phyloP scores from a whole-genome alignment of 441 rosid species.

The Breynia disticha region DNA sequence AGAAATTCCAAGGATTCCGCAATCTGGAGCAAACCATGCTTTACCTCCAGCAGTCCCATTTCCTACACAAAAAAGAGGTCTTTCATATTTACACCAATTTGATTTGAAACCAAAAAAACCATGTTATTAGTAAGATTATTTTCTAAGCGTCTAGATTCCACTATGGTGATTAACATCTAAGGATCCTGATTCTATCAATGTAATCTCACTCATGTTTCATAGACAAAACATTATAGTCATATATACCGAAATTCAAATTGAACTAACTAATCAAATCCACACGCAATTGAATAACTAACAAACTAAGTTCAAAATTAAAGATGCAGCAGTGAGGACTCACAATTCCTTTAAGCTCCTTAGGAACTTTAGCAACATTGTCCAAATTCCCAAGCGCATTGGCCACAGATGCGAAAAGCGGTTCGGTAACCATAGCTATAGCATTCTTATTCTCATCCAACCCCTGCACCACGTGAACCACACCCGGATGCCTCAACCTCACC shows the following conservation, averaged over 20 bases:
- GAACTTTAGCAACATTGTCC: conserved; percentile 61
- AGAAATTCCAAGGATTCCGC: conserved; percentile 93
- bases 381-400: conserved; percentile 73
- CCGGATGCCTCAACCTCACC: conserved; percentile 84
- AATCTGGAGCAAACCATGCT: conserved; percentile 88
- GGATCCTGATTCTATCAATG: no score
- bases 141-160: no score
- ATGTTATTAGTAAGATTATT: no score
- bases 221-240: no score
- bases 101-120: no score
- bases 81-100: conserved; percentile 4
- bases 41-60: conserved; percentile 94
- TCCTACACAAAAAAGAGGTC: conserved; percentile 41
- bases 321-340: conserved; percentile 22
- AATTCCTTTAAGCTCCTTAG: conserved; percentile 74
- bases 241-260: no score
- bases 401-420: conserved; percentile 80
- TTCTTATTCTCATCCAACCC: conserved; percentile 86
- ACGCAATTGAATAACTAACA: not conserved
- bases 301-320: not conserved
- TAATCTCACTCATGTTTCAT: no score
- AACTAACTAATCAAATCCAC: no score
- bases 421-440: conserved; percentile 95
- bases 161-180: no score
- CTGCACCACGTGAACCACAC: conserved; percentile 94